These are phyloP conservation scores for Cladorrhinum sp. DNA, from an alignment of 2,329 filamentous ascomycete species.

Conservation along the genomic window DNA sequence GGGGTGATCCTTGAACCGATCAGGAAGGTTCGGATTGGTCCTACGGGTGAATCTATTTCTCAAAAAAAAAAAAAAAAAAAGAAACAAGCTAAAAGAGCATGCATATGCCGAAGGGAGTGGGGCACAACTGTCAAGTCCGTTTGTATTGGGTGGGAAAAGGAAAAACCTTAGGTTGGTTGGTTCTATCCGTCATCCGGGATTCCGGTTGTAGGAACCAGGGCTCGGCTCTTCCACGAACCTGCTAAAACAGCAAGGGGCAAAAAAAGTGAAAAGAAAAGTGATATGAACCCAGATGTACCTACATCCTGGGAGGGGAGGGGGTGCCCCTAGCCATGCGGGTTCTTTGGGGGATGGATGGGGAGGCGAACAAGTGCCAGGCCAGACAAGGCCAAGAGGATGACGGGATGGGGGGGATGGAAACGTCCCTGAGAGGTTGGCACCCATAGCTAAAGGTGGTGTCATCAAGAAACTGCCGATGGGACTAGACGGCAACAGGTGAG, in stretches of 20 bases:
- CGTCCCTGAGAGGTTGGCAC: constrained; percentile 25
- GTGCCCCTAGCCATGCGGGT: constrained; percentile 23
- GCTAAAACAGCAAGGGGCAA: constrained; percentile 24
- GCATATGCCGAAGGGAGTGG: constrained; percentile 42
- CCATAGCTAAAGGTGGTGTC: constrained; percentile 20
- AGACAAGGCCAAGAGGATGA: constrained; percentile 23
- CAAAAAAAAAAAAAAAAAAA: constrained; percentile 37
- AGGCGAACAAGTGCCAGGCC: constrained; percentile 14
- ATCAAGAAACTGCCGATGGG: constrained; percentile 21
- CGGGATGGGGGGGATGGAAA: constrained; percentile 21
- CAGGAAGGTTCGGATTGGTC: constrained; percentile 30
- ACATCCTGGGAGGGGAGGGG: constrained; percentile 21
- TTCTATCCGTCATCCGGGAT: constrained; percentile 13
- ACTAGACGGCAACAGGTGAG: constrained; percentile 14
- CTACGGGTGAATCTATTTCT: constrained; percentile 32
- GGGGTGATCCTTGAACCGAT: constrained; percentile 33
- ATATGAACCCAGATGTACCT: constrained; percentile 26
- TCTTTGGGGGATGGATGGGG: constrained; percentile 16
- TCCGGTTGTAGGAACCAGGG: constrained; percentile 16
- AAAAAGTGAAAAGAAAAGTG: constrained; percentile 20
- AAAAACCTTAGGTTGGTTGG: too few species aligned
- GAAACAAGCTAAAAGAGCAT: constrained; percentile 29
- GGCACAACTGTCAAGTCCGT: constrained; percentile 33
- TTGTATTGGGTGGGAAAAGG: constrained; percentile 37
- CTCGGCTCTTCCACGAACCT: constrained; percentile 4